Percentiles rank a stretch among this genome's conserved stretches.
These are phyloP conservation scores for Tetrahymena thermophila DNA, from an alignment of 73 alveolate genomes.

Conservation along the genomic window DNA sequence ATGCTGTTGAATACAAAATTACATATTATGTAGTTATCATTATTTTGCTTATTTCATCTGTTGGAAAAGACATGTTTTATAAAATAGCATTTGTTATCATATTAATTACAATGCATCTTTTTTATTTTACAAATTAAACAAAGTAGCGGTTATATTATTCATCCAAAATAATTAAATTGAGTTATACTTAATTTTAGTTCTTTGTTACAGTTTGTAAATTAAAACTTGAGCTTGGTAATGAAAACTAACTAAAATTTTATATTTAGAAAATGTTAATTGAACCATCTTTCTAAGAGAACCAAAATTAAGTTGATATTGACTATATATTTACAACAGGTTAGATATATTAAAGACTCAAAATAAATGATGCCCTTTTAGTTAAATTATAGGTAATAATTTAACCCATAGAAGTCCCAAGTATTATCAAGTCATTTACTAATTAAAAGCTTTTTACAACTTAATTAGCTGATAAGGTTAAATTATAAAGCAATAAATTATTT, in stretches of 20 bases:
- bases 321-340: not conserved
- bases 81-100: not conserved
- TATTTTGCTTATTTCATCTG: not conserved
- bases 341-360: not conserved
- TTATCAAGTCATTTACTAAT: not conserved
- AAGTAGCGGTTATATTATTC: not conserved
- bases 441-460: not conserved
- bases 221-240: not conserved
- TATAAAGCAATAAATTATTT: not conserved
- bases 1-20: not conserved
- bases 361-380: not conserved
- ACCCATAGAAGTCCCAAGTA: not conserved
- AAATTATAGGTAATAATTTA: not conserved
- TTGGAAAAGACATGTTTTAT: not conserved
- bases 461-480: not conserved
- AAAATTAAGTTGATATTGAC: not conserved
- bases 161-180: not conserved
- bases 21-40: not conserved
- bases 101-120: not conserved
- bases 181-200: not conserved
- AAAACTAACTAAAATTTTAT: not conserved
- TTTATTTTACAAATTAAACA: not conserved
- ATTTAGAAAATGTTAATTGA: not conserved
- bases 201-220: not conserved
- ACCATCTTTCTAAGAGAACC: not conserved